These are phyloP conservation scores for Pyrenophora seminiperda DNA, from an alignment of 2,329 filamentous ascomycete species.

Conservation along the genomic window DNA sequence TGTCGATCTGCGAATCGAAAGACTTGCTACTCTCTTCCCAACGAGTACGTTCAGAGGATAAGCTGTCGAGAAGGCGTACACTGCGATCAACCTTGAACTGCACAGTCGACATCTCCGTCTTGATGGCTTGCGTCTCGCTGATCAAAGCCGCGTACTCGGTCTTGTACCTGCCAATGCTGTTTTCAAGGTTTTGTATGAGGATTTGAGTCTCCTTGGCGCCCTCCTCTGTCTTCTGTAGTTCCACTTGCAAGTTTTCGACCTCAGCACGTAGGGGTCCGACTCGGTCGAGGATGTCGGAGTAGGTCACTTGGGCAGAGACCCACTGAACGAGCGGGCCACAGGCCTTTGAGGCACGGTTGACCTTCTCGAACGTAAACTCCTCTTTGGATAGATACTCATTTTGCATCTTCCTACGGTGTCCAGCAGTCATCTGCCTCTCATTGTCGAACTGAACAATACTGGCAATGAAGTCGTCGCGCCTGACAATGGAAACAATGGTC, in stretches of 20 bases:
- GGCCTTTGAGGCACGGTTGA: slow-evolving; percentile 94
- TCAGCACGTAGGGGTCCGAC: slow-evolving; percentile 92
- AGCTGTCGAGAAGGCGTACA: slow-evolving; percentile 88
- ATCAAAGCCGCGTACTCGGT: slow-evolving; percentile 93
- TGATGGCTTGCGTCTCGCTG: slow-evolving; percentile 96
- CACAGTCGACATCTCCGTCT: slow-evolving; percentile 92
- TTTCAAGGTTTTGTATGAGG: slow-evolving; percentile 81
- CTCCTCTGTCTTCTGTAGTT: slow-evolving; percentile 89
- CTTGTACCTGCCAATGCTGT: slow-evolving; percentile 94
- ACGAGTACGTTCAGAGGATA: slow-evolving; percentile 88
- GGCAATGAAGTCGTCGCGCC: slow-evolving; percentile 93
- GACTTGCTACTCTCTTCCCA: slow-evolving; percentile 99
- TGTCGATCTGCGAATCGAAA: slow-evolving; percentile 97
- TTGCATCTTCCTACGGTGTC: slow-evolving; percentile 83
- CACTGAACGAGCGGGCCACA: slow-evolving; percentile 97
- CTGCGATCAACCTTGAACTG: slow-evolving; percentile 98
- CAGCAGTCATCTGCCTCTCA: slow-evolving; percentile 88
- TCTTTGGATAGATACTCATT: slow-evolving; percentile 90
- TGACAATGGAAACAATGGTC: slow-evolving; percentile 83
- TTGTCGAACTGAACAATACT: slow-evolving; percentile 98
- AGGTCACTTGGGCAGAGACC: slow-evolving; percentile 95
- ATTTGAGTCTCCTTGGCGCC: slow-evolving; percentile 90
- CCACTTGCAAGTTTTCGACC: slow-evolving; percentile 82
- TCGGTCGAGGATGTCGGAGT: slow-evolving; percentile 94
- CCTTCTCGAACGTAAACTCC: slow-evolving; percentile 94